phyloP scores from a whole-genome alignment of 2,329 filamentous ascomycete species.

The Coniochaeta ligniaria region DNA sequence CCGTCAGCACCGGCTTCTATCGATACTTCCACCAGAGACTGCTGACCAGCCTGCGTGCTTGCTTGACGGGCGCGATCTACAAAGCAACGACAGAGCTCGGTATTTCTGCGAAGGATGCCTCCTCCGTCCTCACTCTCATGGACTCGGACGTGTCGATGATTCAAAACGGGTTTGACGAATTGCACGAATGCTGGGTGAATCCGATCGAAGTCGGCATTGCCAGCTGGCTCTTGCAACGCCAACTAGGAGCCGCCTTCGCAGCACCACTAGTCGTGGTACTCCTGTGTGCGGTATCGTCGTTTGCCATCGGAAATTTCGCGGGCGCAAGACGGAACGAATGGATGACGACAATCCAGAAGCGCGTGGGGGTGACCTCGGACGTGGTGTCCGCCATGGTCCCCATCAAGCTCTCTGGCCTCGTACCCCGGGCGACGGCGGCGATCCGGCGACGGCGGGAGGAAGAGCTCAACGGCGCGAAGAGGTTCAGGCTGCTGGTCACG shows the following conservation, averaged over 20 bases:
- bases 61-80: slow-evolving; percentile 24
- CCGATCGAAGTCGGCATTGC: slow-evolving; percentile 10
- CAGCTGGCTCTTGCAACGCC: slow-evolving; percentile 11
- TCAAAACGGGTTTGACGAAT: slow-evolving; percentile 9
- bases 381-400: slow-evolving; percentile 42
- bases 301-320: background rate
- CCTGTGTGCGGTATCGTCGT: background rate
- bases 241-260: slow-evolving; percentile 10
- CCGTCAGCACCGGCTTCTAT: slow-evolving; percentile 30
- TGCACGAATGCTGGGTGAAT: slow-evolving; percentile 20
- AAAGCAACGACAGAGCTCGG: slow-evolving; percentile 18
- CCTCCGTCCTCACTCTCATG: slow-evolving; percentile 23
- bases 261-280: slow-evolving; percentile 12
- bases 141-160: slow-evolving; percentile 23
- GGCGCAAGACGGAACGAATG: slow-evolving; percentile 19
- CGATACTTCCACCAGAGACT: slow-evolving; percentile 28
- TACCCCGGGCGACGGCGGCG: slow-evolving; percentile 23
- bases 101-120: slow-evolving; percentile 7
- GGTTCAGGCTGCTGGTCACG: slow-evolving; percentile 11
- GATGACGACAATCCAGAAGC: slow-evolving; percentile 40
- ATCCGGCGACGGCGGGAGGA: slow-evolving; percentile 10
- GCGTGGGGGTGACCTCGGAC: slow-evolving; percentile 38
- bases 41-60: slow-evolving; percentile 19
- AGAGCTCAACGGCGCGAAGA: slow-evolving; percentile 13
- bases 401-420: slow-evolving; percentile 41